A percentile compares a stretch with the other conserved stretches of the same genome.
Conservation (phyloP, 2,329 filamentous ascomycete genomes). For the Shiraia bambusicola region DNA sequence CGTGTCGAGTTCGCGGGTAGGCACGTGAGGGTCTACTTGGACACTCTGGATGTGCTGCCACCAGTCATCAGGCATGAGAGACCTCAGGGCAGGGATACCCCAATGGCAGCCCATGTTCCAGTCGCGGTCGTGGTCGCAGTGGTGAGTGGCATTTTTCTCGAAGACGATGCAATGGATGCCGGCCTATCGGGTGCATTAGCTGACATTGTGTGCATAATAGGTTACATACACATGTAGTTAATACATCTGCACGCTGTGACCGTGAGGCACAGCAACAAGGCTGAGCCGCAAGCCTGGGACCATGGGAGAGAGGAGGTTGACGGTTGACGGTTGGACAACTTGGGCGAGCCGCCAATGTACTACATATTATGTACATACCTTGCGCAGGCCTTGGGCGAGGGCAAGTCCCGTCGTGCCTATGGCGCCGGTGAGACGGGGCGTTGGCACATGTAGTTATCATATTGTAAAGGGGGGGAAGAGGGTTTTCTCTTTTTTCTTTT, state of each 20-base stretch:
- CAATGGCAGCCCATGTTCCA: constrained; percentile 68
- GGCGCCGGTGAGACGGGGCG: constrained; percentile 9
- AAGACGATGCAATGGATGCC: constrained; percentile 54
- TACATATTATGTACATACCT: constrained; percentile 22
- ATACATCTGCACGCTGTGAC: no score
- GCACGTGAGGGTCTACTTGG: constrained; percentile 55
- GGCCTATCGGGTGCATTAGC: constrained; percentile 22
- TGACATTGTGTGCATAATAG: not conserved
- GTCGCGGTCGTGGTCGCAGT: constrained; percentile 53
- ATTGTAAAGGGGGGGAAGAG: no score
- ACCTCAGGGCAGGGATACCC: constrained; percentile 56
- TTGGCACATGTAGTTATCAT: no score
- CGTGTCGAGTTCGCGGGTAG: constrained; percentile 38
- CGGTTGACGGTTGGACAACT: no score
- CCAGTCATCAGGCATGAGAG: constrained; percentile 54
- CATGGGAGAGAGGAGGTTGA: no score
- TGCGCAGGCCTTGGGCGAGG: constrained; percentile 40
- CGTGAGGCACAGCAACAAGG: no score
- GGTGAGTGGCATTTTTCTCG: constrained; percentile 55
- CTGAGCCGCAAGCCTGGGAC: no score
- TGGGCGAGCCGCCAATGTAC: not conserved
- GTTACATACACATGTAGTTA: no score
- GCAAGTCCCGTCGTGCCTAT: constrained; percentile 41
- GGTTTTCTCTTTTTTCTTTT: no score
- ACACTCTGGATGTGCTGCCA: constrained; percentile 54